Evolutionary conservation across 345 rosid species (phyloP).

Genomic region (Eucalyptus melliodora): DNA sequence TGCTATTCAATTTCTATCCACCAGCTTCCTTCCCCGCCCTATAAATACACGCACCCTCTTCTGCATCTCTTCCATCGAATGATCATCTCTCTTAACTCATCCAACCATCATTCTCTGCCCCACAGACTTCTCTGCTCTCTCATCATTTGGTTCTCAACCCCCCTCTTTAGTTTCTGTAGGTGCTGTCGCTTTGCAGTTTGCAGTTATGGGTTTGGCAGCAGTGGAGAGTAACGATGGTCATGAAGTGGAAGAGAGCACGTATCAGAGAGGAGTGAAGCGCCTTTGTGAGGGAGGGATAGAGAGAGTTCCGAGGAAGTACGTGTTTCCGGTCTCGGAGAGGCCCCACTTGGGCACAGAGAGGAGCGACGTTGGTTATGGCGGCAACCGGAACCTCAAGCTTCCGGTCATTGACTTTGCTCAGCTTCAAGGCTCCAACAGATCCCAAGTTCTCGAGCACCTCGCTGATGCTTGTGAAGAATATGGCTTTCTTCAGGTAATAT

Average conservation of each 20-base stretch:
- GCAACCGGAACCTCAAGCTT: not conserved
- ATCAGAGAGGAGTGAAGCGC: conserved; percentile 20
- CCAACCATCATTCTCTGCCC: not conserved
- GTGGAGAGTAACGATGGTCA: not conserved
- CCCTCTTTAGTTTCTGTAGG: not conserved
- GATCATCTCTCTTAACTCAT: not conserved
- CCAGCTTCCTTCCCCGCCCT: not conserved
- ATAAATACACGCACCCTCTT: not conserved
- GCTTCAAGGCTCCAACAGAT: conserved; percentile 7
- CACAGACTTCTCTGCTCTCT: not conserved
- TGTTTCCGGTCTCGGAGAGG: conserved; percentile 12
- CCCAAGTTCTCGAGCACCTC: conserved; percentile 3
- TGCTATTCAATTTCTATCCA: not conserved
- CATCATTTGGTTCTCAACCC: not conserved
- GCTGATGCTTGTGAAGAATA: conserved; percentile 18
- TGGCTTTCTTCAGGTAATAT: conserved; percentile 25
- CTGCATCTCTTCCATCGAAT: not conserved
- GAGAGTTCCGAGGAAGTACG: conserved; percentile 14
- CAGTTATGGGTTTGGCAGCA: not conserved
- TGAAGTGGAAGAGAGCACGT: not conserved
- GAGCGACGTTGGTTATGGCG: not conserved
- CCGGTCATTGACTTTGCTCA: conserved; percentile 19
- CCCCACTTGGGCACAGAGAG: not conserved
- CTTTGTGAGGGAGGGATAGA: conserved; percentile 10
- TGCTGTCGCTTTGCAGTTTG: not conserved